Evolutionary conservation across 192 early-diverging fungal species (phyloP).

Genomic region (Linnemannia schmuckeri): DNA sequence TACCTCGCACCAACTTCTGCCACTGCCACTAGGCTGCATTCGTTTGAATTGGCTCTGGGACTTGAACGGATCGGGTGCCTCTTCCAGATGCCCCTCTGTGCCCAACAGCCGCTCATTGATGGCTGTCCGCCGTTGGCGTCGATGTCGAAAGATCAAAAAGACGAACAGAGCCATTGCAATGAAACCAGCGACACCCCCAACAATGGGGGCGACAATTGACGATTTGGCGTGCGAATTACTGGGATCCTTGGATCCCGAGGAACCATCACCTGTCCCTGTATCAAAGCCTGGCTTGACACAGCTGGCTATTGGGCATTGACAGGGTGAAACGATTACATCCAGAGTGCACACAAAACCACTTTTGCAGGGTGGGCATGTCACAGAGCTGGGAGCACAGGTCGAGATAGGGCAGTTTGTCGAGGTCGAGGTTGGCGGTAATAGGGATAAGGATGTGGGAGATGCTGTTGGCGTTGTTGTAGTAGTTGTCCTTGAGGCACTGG

Average conservation of each 20-base stretch:
- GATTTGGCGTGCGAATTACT: background rate
- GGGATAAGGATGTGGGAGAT: background rate
- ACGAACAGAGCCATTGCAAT: conserved; percentile 5
- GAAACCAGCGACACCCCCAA: conserved; percentile 27
- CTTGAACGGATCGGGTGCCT: conserved; percentile 1
- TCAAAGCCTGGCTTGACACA: conserved; percentile 40
- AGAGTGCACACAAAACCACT: conserved; percentile 24
- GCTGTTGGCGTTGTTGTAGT: background rate
- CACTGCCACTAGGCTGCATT: conserved; percentile 3
- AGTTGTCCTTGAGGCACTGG: background rate
- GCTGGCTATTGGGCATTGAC: conserved; percentile 37
- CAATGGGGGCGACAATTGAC: conserved; percentile 21
- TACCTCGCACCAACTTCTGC: conserved; percentile 19
- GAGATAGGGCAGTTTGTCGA: background rate
- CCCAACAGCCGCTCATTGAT: background rate
- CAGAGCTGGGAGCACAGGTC: conserved; percentile 8
- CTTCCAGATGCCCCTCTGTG: conserved; percentile 12
- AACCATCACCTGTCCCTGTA: conserved; percentile 18
- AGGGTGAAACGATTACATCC: conserved; percentile 26
- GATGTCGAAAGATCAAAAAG: conserved; percentile 9
- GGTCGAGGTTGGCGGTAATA: background rate
- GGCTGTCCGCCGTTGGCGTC: background rate
- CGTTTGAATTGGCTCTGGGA: background rate
- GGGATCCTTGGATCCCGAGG: background rate
- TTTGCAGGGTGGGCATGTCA: conserved; percentile 31